Evolutionary conservation across 768 basidiomycete genomes (phyloP), one percentile per base, ranked within the genome.

Genomic region (Sporobolomyces phaffii): DNA sequence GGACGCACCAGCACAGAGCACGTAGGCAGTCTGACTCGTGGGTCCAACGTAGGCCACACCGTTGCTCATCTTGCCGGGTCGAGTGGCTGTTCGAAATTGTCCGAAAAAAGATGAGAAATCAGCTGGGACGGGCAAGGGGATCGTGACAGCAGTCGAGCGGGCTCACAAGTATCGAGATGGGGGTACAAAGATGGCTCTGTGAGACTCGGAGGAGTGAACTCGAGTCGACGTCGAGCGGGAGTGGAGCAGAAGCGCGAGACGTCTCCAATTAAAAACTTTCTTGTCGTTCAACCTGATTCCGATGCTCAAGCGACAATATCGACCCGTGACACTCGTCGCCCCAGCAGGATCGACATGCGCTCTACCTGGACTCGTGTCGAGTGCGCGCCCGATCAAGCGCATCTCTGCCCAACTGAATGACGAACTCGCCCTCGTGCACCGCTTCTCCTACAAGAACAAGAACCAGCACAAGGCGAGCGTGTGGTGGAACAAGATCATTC

Each of bases 1-100:
- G 22, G 3, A 13, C 71, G n/a, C 2, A 72, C 71, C 71, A 31
- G 76, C 76, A 52, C 76, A 77, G 50, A 77, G 75, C 24, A 77
- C 74, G 64, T 74, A 76, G 29, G 72, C 65, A 6, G 73, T 73
- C 51, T 76, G 72, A 44, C 63, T 65, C 28, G 65, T 33, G 1
- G 73, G 69, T 5, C 63, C 65, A 40, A 58, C 64, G 54, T 72
- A 72, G 6, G 72, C 68, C n/a, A 72, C 57, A n/a, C 63, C 66
- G 6, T 45, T 47, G 47, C 62, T 68, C 60, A 68, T 68, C 13
- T n/a, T 36, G 28, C 14, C 26, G 22, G n/a, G 9, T 33, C 3
- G 44, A 33, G 29, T 51, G 50, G 50, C 29, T 51, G 50, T n/a
- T n/a, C n/a, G n/a, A n/a, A n/a, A n/a, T n/a, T n/a, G n/a, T n/a